These are phyloP conservation scores for Phytophthora kernoviae DNA, from an alignment of 352 stramenopile species.

Conservation along the genomic window DNA sequence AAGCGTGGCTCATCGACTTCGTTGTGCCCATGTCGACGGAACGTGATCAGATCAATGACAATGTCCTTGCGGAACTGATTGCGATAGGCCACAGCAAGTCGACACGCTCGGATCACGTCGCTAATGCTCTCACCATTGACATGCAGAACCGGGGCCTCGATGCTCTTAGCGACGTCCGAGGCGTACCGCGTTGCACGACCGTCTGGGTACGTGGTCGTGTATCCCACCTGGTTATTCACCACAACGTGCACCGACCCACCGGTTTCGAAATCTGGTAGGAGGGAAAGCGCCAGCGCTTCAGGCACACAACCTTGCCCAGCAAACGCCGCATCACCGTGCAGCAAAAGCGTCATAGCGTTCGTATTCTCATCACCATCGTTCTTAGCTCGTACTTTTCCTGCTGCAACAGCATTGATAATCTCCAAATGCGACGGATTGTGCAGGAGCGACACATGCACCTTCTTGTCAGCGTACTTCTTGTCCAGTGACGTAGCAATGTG, in stretches of 20 bases:
- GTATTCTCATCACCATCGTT: constrained; percentile 48
- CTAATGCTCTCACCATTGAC: constrained; percentile 87
- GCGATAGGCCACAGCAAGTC: constrained; percentile 81
- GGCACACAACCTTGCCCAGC: constrained; percentile 85
- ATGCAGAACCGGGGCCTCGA: constrained; percentile 85
- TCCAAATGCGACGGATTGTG: constrained; percentile 90
- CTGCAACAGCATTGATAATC: constrained; percentile 87
- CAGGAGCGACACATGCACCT: constrained; percentile 85
- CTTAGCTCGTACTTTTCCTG: constrained; percentile 86
- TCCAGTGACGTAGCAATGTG: constrained; percentile 84
- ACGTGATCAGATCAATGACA: constrained; percentile 85
- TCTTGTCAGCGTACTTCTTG: constrained; percentile 59
- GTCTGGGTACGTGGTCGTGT: constrained; percentile 87
- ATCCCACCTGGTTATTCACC: constrained; percentile 92
- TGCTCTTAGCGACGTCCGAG: constrained; percentile 84
- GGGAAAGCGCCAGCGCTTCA: constrained; percentile 74
- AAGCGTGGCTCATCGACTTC: constrained; percentile 90
- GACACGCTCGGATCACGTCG: constrained; percentile 77
- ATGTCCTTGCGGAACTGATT: constrained; percentile 88
- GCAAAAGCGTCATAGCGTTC: constrained; percentile 77
- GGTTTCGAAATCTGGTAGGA: constrained; percentile 79
- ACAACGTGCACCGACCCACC: constrained; percentile 85
- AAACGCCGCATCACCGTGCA: constrained; percentile 91
- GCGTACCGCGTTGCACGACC: constrained; percentile 83
- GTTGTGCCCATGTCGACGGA: constrained; percentile 89